Percentiles rank a stretch among this genome's conserved stretches.
Conservation (phyloP, 2,329 filamentous ascomycete genomes). For the Dendryphion nanum region DNA sequence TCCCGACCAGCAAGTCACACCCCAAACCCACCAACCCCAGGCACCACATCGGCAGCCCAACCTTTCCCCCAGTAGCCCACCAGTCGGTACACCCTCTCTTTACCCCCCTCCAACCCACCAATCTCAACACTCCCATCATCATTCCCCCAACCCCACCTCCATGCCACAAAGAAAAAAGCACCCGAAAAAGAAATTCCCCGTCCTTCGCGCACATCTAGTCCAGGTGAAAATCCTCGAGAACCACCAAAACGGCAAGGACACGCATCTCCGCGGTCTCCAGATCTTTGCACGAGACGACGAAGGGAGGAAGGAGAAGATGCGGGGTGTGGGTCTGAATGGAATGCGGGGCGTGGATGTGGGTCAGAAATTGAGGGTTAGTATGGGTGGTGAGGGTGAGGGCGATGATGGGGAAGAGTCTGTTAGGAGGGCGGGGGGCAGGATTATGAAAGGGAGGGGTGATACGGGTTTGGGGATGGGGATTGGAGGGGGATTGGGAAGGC, state of each 20-base stretch:
- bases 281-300: conserved; percentile 62
- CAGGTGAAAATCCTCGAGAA: conserved; percentile 93
- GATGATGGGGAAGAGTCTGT: too few species aligned
- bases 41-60: conserved; percentile 10
- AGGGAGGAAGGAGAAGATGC: conserved; percentile 5
- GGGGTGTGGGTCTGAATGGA: conserved; percentile 12
- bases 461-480: conserved; percentile 13
- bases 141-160: conserved; percentile 1
- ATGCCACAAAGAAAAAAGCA: conserved; percentile 23
- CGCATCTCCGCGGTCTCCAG: conserved; percentile 91
- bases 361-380: conserved; percentile 19
- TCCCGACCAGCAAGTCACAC: conserved; percentile 6
- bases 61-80: conserved; percentile 22
- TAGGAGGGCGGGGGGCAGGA: conserved; percentile 7
- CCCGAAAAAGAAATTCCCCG: conserved; percentile 64
- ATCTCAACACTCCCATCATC: too few species aligned
- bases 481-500: conserved; percentile 9
- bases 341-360: conserved; percentile 7
- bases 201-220: conserved; percentile 83
- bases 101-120: conserved; percentile 10
- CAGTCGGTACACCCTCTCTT: too few species aligned
- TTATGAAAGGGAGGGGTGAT: conserved; percentile 6
- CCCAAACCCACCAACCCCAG: conserved; percentile 10
- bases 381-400: conserved; percentile 21
- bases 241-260: conserved; percentile 98